phyloP scores from a whole-genome alignment of 2,329 filamentous ascomycete genomes.

The Coniochaeta pulveracea region DNA sequence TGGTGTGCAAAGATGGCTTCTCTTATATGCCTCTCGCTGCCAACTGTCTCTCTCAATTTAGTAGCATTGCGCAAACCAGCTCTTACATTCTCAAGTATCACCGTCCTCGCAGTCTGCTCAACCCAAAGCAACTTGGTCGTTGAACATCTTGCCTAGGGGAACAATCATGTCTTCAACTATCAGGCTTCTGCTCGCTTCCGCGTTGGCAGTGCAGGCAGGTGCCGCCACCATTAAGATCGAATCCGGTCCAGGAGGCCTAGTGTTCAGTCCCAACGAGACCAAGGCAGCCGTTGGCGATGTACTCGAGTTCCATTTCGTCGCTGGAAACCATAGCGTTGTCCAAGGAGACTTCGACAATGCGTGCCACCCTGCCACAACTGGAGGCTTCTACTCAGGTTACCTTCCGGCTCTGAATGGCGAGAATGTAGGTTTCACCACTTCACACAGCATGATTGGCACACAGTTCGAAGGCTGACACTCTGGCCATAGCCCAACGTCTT shows the following conservation, averaged over 20 bases:
- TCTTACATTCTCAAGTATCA: too few relatives aligned
- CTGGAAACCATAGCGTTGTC: slow-evolving; percentile 35
- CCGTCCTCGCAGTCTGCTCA: too few relatives aligned
- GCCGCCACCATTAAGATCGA: slow-evolving; percentile 21
- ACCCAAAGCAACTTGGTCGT: too few relatives aligned
- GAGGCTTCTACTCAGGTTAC: slow-evolving; percentile 36
- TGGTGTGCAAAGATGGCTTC: too few relatives aligned
- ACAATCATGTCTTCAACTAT: not conserved
- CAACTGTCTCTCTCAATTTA: too few relatives aligned
- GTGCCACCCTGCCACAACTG: slow-evolving; percentile 27
- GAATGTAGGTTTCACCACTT: slow-evolving; percentile 7
- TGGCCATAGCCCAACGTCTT: slow-evolving; percentile 22
- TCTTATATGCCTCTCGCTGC: too few relatives aligned
- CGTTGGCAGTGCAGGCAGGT: slow-evolving; percentile 6
- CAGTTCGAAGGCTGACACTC: not conserved
- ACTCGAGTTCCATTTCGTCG: slow-evolving; percentile 40
- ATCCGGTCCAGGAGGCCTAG: slow-evolving; percentile 21
- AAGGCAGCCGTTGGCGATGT: slow-evolving; percentile 32
- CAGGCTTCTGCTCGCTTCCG: not conserved
- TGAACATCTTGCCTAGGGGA: too few relatives aligned
- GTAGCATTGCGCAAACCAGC: too few relatives aligned
- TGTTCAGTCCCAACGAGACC: slow-evolving; percentile 30
- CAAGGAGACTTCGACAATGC: slow-evolving; percentile 34
- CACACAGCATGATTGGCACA: not conserved
- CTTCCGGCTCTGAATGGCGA: slow-evolving; percentile 19